These are phyloP conservation scores for Pachyrhizus erosus DNA, from an alignment of 306 rosid genomes.

Conservation along the genomic window DNA sequence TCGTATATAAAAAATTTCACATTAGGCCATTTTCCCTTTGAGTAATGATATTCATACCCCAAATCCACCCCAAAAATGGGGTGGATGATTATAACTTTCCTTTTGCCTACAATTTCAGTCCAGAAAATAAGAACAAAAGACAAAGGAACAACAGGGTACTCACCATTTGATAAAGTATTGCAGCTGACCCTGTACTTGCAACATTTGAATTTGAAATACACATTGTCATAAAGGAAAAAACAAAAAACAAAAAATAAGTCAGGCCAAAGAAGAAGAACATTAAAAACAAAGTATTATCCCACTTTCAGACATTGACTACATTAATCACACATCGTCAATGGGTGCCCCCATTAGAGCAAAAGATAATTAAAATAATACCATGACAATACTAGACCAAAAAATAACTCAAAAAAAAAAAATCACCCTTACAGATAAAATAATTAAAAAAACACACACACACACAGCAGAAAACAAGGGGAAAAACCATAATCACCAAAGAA, in stretches of 20 bases:
- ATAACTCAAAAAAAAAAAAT: too few relatives aligned
- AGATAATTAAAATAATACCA: too few relatives aligned
- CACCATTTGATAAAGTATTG: conserved; percentile 93
- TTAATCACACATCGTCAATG: neutral
- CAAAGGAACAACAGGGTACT: conserved; percentile 32
- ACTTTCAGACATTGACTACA: neutral
- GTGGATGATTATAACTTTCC: neutral
- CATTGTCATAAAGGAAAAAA: neutral
- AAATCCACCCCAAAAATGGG: neutral
- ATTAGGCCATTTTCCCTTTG: neutral
- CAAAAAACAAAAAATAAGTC: conserved; percentile 16
- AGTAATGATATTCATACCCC: neutral
- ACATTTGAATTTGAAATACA: conserved; percentile 26
- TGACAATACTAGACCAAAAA: too few relatives aligned
- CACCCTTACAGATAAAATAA: too few relatives aligned
- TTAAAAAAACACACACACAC: too few relatives aligned
- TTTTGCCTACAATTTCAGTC: conserved; percentile 6
- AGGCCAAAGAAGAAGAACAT: neutral
- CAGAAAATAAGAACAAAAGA: neutral
- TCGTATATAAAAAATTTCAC: neutral
- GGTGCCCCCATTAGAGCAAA: neutral
- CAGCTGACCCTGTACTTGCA: conserved; percentile 67
- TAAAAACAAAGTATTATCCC: neutral
- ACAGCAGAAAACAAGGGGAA: too few relatives aligned
- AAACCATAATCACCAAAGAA: too few relatives aligned